Evolutionary conservation across 306 rosid species (phyloP), one percentile per base, ranked within the genome.

Genomic region (Morella rubra): DNA sequence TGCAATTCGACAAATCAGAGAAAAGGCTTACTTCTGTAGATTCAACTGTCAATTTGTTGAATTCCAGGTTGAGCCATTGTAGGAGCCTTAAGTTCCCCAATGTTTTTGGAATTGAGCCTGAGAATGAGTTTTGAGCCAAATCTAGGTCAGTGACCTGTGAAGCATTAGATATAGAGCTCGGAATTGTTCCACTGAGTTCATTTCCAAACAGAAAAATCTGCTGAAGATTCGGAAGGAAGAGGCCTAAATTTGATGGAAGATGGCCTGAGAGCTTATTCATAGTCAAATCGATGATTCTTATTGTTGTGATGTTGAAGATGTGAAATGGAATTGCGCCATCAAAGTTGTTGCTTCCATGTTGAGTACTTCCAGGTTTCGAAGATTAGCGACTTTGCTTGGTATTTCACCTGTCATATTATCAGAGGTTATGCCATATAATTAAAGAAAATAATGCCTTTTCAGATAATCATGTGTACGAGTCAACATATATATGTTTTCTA

Each of bases 291-390:
- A 64, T 27, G 0, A 0, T 0, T 4, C 0, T 6, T 1, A 81
- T 0, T 2, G 54, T 71, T 16, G 81, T 72, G 24, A 81, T 67
- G 16, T 81, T 81, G 73, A 81, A 81, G 58, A 77, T 77, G 65
- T 60, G 0, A 22, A 73, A 54, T 45, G 81, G 81, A 49, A 81
- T 72, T 50, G 14, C 20, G 49, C 85, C 85, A 40, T 44, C 18
- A 22, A 72, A 54, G 22, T 54, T 20, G 7, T 68, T 74, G 1
- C 0, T 7, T 14, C 9, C 8, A 72, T 22, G 1, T 8, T 10
- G 18, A 81, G 47, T 6, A 19, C 0, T 54, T 72, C 18, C 0
- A 81, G 58, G 6, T 76, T 55, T 55, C 37, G 22, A n/a, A 76
- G 81, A 41, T 72, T 0, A 65, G 78, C 71, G 5, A 77, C 65